Base-by-base conservation (phyloP, 495 filamentous ascomycete species). In the Annulohypoxylon nitens region DNA sequence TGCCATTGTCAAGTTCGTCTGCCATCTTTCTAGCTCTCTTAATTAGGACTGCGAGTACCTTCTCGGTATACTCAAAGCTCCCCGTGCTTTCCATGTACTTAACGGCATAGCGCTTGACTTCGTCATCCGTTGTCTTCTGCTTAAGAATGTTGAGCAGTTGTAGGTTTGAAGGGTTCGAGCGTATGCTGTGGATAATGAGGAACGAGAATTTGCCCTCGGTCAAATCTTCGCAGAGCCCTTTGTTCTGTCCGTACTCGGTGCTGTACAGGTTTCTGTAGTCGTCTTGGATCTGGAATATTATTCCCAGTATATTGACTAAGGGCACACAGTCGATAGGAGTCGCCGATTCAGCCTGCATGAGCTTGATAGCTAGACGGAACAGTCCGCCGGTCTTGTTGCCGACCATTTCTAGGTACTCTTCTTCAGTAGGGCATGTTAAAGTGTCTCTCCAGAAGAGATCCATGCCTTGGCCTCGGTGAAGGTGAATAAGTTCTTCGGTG, bases 151-250 rank as follows among this genome's bases (percentile, higher is more conserved):
- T 97, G 69, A 97, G 84, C 51, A 99, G 86, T 78, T 95, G 92
- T 33, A 91, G 87, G 77, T 97, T 95, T 8, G 81, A 81, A 3
- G 93, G 92, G 78, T 95, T 88, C 36, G 90, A 84, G 71, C 95
- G 92, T 71, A 99, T 97, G 78, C 92, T 91, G 81, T 99, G 95
- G 68, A 99, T 98, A 74, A 99, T 92, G 5, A 95, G 95, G 78
- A 97, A 98, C 26, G 92, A 95, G 84, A 98, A 99, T 87, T 99
- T 99, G 47, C 96, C 96, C 83, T 99, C 96, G 0, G 95, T 98
- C 70, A 99, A 82, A 79, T 99, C 96, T 84, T 99, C 96, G 80
- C 93, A 97, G 70, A 97, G 89, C 64, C 96, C 97, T 84, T 98
- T 99, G 75, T 96, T 95, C 54, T 90, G 83, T 54, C 92, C 90